Conservation (phyloP, 2,329 filamentous ascomycete genomes). For the Mariannaea sp. region DNA sequence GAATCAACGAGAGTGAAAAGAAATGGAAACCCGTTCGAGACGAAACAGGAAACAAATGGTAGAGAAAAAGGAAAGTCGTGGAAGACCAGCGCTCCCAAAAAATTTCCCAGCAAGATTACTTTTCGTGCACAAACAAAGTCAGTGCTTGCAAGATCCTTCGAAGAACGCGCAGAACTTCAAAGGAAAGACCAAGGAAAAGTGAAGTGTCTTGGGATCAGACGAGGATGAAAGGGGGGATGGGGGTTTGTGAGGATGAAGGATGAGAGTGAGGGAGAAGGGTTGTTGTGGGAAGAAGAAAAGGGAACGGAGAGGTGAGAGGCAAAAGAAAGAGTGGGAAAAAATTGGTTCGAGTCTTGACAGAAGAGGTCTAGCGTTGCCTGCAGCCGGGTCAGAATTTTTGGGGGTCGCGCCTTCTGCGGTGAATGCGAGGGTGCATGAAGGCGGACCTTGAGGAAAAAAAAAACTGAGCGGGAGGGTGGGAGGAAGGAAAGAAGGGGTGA, state of each 20-base stretch:
- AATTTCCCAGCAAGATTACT: slow-evolving; percentile 41
- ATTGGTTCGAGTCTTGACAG: slow-evolving; percentile 39
- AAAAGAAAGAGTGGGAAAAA: slow-evolving; percentile 44
- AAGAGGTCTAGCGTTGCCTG: slow-evolving; percentile 40
- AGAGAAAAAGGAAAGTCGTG: slow-evolving; percentile 40
- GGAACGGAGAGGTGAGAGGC: slow-evolving; percentile 41
- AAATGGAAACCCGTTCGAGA: slow-evolving; percentile 38
- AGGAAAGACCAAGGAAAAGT: slow-evolving; percentile 53
- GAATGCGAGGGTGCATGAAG: slow-evolving; percentile 27
- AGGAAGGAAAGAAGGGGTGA: slow-evolving; percentile 27
- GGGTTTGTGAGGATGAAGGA: slow-evolving; percentile 39
- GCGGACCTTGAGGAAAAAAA: not conserved
- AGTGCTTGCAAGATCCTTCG: slow-evolving; percentile 45
- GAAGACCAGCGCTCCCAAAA: slow-evolving; percentile 42
- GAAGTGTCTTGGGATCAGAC: slow-evolving; percentile 40
- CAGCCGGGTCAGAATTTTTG: slow-evolving; percentile 35
- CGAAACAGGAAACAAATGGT: slow-evolving; percentile 37
- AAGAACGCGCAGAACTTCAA: slow-evolving; percentile 53
- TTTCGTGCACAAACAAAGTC: slow-evolving; percentile 39
- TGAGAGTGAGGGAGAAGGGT: slow-evolving; percentile 39
- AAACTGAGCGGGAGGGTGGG: slow-evolving; percentile 15
- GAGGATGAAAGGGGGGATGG: slow-evolving; percentile 38
- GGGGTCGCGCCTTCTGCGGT: slow-evolving; percentile 36
- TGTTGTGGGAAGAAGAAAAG: slow-evolving; percentile 43
- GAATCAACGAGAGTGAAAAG: slow-evolving; percentile 35